These are phyloP conservation scores for Lizonia empirigonia DNA, from an alignment of 2,329 filamentous ascomycete genomes.

Conservation along the genomic window DNA sequence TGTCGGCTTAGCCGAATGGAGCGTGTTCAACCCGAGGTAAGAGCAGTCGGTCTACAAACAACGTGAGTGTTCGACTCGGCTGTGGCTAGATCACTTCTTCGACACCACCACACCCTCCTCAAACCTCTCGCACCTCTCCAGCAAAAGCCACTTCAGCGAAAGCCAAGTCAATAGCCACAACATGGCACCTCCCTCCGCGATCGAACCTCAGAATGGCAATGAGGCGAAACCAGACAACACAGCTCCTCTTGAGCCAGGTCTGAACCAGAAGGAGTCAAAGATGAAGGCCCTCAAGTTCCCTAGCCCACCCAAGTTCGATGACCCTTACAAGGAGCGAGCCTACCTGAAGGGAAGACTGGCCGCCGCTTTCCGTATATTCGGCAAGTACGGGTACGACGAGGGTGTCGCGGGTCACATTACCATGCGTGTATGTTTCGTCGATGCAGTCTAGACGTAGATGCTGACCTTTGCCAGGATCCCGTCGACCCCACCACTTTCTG, in stretches of 20 bases:
- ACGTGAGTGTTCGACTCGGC: background rate
- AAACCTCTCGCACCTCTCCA: background rate
- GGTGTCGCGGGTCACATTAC: constrained; percentile 68
- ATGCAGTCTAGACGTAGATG: background rate
- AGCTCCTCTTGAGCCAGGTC: constrained; percentile 41
- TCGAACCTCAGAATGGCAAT: constrained; percentile 31
- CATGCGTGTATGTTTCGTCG: constrained; percentile 50
- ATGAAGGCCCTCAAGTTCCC: constrained; percentile 34
- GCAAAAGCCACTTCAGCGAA: no score
- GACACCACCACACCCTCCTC: background rate
- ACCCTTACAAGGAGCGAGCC: constrained; percentile 45
- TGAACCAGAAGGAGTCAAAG: constrained; percentile 35
- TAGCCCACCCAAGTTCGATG: constrained; percentile 44
- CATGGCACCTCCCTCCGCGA: constrained; percentile 44
- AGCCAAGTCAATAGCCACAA: no score
- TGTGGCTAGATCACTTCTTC: background rate
- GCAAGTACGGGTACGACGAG: constrained; percentile 49
- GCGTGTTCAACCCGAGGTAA: constrained; percentile 13
- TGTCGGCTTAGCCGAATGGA: constrained; percentile 7
- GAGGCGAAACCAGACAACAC: constrained; percentile 34
- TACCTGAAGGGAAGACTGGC: constrained; percentile 48
- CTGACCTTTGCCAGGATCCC: constrained; percentile 52
- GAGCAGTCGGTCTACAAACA: background rate
- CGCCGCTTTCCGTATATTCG: constrained; percentile 48
- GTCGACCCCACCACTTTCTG: constrained; percentile 66